A percentile compares a stretch with the other conserved stretches of the same genome.
phyloP scores from a whole-genome alignment of 805 yeast genomes.

The Candida qinlingensis region DNA sequence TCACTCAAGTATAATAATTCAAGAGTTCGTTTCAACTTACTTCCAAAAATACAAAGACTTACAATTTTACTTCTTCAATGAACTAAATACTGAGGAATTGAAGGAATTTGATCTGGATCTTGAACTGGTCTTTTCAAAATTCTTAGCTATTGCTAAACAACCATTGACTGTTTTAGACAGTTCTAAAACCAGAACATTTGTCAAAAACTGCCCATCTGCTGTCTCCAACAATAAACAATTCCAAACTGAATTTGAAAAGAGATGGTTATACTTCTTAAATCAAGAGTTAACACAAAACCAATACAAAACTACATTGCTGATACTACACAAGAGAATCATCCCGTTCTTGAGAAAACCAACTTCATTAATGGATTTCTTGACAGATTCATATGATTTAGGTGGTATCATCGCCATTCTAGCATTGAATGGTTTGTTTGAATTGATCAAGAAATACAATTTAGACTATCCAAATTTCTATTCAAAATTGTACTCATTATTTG shows the following conservation, averaged over 20 bases:
- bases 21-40: constrained; percentile 53
- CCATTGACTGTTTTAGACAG: constrained; percentile 27
- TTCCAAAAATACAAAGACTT: constrained; percentile 66
- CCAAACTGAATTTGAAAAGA: constrained; percentile 61
- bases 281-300: constrained; percentile 44
- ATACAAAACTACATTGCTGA: constrained; percentile 60
- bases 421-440: constrained; percentile 78
- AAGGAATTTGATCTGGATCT: constrained; percentile 4
- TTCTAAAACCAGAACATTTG: constrained; percentile 34
- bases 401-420: constrained; percentile 70
- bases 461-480: constrained; percentile 89
- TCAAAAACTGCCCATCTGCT: constrained; percentile 42
- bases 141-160: constrained; percentile 33
- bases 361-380: constrained; percentile 85
- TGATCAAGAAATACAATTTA: constrained; percentile 75
- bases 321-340: constrained; percentile 78
- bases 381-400: constrained; percentile 69
- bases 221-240: constrained; percentile 40
- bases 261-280: constrained; percentile 55
- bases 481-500: constrained; percentile 76
- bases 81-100: constrained; percentile 29
- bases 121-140: constrained; percentile 28
- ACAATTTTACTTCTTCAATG: constrained; percentile 65
- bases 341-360: constrained; percentile 80
- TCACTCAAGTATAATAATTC: constrained; percentile 40